A percentile compares a stretch with the other conserved stretches of the same genome.
Evolutionary conservation across 1,284 basidiomycete genomes (phyloP).

Genomic region (Sphagnurus paluster): DNA sequence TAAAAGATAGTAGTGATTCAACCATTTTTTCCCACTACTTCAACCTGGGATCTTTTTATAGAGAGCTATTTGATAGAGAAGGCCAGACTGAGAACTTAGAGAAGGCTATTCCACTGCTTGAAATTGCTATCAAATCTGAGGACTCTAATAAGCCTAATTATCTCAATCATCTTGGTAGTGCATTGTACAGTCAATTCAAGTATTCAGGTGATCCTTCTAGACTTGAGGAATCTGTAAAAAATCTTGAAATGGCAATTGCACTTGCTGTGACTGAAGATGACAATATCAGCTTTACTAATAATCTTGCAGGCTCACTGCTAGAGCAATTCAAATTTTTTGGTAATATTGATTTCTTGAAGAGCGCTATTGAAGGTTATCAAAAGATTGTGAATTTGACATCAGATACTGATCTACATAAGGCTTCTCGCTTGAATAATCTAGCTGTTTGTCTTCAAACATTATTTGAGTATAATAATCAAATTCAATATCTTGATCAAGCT

Average conservation of each 20-base stretch:
- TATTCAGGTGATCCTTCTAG: neutral
- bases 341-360: neutral
- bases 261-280: neutral
- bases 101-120: neutral
- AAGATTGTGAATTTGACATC: conserved; percentile 5
- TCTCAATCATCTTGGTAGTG: conserved; percentile 6
- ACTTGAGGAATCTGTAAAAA: neutral
- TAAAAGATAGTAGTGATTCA: conserved; percentile 6
- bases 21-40: conserved; percentile 3
- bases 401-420: neutral
- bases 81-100: conserved; percentile 3
- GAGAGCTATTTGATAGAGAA: conserved; percentile 4
- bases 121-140: neutral
- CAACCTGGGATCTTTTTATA: conserved; percentile 14
- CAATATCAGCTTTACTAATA: conserved; percentile 1
- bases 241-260: neutral
- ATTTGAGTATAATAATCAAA: conserved; percentile 13
- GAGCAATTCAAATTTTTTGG: neutral
- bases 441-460: conserved; percentile 4
- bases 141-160: neutral
- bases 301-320: conserved; percentile 4
- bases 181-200: neutral
- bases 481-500: conserved; percentile 17
- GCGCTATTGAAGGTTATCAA: neutral
- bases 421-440: conserved; percentile 5